These are phyloP conservation scores for Reticulascus tulasneorum DNA, from an alignment of 2,329 filamentous ascomycete genomes.

Conservation along the genomic window DNA sequence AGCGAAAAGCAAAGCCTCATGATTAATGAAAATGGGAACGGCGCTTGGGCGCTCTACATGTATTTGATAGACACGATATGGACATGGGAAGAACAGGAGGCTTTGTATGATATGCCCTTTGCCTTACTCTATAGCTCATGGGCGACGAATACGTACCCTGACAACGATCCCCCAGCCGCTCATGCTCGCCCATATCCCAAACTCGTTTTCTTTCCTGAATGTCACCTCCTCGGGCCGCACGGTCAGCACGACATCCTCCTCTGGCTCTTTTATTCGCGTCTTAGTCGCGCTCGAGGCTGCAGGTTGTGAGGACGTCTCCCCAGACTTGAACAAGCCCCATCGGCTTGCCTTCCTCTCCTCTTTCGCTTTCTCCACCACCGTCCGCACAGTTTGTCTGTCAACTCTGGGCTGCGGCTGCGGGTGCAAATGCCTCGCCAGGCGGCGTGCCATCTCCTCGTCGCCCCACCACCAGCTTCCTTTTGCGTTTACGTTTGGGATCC, in stretches of 20 bases:
- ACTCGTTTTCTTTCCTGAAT: constrained; percentile 46
- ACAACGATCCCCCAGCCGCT: constrained; percentile 48
- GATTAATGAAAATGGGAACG: neutral
- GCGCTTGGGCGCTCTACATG: no score
- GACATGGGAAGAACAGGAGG: no score
- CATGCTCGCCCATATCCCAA: constrained; percentile 48
- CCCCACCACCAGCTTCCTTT: constrained; percentile 38
- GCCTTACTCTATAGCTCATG: constrained; percentile 2
- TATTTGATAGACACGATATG: no score
- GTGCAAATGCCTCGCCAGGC: constrained; percentile 40
- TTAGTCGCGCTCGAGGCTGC: constrained; percentile 6
- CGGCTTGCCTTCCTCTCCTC: constrained; percentile 28
- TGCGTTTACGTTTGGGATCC: no score
- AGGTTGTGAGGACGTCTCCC: constrained; percentile 12
- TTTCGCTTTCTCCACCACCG: constrained; percentile 24
- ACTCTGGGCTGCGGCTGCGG: constrained; percentile 23
- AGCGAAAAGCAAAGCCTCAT: neutral
- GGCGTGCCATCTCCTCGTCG: constrained; percentile 40
- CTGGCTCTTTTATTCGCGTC: constrained; percentile 1
- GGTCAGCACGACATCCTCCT: constrained; percentile 31
- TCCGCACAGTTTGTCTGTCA: constrained; percentile 24
- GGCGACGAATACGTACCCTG: constrained; percentile 23
- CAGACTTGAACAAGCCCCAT: constrained; percentile 29
- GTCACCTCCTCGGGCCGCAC: constrained; percentile 43
- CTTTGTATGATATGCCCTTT: no score